Percentiles rank a stretch among this genome's conserved stretches.
Conservation (phyloP, 495 filamentous ascomycete genomes). For the Tuber calosporum region DNA sequence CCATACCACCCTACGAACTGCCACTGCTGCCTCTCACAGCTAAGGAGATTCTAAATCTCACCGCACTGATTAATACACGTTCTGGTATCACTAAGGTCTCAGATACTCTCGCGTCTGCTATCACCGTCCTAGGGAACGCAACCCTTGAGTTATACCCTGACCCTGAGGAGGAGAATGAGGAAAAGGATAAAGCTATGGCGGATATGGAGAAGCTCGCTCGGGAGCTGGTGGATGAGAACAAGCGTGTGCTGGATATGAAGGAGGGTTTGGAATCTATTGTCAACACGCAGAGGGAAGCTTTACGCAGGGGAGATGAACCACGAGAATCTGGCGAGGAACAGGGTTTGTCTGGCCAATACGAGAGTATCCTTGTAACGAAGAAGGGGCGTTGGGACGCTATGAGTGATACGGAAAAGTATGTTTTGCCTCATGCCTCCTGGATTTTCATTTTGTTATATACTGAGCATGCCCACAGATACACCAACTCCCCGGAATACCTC, state of each 20-base stretch:
- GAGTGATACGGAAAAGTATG: slow-evolving; percentile 23
- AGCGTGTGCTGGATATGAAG: slow-evolving; percentile 7
- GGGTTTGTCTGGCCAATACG: slow-evolving; percentile 11
- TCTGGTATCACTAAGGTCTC: slow-evolving; percentile 20
- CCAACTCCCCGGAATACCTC: slow-evolving; percentile 17
- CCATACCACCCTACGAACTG: slow-evolving; percentile 29
- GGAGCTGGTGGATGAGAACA: slow-evolving; percentile 18
- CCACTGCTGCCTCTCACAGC: slow-evolving; percentile 31
- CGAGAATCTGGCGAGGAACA: not conserved
- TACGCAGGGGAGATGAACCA: slow-evolving; percentile 7
- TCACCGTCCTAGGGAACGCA: slow-evolving; percentile 12
- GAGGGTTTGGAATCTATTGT: not conserved
- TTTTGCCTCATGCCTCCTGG: not conserved
- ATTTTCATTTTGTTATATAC: not conserved
- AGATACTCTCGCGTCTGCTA: not conserved
- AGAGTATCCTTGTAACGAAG: slow-evolving; percentile 5
- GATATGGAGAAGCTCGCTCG: slow-evolving; percentile 21
- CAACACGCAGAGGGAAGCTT: not conserved
- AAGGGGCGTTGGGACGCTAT: slow-evolving; percentile 7
- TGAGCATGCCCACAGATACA: slow-evolving; percentile 23
- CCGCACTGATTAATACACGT: slow-evolving; percentile 12
- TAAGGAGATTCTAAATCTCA: slow-evolving; percentile 6
- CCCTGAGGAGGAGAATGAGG: slow-evolving; percentile 16
- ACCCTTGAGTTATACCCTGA: slow-evolving; percentile 22
- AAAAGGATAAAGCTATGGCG: slow-evolving; percentile 23